Percentiles rank a stretch among this genome's conserved stretches.
Evolutionary conservation across 495 filamentous ascomycete species (phyloP).

Genomic region (Aspergillus indologenus): DNA sequence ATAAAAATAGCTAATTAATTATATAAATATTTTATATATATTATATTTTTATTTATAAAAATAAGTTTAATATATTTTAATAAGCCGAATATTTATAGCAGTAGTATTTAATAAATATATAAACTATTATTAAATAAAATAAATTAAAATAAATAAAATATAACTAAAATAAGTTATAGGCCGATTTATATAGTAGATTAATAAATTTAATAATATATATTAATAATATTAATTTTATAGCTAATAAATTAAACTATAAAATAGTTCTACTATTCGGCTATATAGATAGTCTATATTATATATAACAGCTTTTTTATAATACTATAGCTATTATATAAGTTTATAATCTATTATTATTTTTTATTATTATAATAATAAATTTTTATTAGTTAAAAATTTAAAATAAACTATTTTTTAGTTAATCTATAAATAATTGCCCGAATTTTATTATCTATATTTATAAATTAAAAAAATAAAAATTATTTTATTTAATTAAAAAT

Average conservation of each 20-base stretch:
- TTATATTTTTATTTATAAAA: neutral
- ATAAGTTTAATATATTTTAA: neutral
- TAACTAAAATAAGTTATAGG: no score
- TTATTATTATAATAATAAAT: conserved; percentile 2
- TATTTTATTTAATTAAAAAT: neutral
- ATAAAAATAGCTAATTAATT: no score
- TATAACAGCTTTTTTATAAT: neutral
- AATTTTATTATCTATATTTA: no score
- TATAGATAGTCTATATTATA: conserved; percentile 2
- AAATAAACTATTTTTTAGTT: conserved; percentile 5
- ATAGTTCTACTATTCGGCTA: neutral
- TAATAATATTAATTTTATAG: no score
- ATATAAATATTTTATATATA: no score
- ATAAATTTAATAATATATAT: no score
- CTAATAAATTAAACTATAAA: neutral
- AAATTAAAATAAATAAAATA: no score
- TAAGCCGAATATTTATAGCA: neutral
- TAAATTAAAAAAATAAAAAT: no score
- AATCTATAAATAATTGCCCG: neutral
- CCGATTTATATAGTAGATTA: no score
- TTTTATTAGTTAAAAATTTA: neutral
- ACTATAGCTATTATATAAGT: neutral
- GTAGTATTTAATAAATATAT: neutral
- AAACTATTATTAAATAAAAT: no score
- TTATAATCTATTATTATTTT: conserved; percentile 4